Evolutionary conservation across 2,329 filamentous ascomycete species (phyloP), one percentile per base, ranked within the genome.

Genomic region (Fusarium sp.): DNA sequence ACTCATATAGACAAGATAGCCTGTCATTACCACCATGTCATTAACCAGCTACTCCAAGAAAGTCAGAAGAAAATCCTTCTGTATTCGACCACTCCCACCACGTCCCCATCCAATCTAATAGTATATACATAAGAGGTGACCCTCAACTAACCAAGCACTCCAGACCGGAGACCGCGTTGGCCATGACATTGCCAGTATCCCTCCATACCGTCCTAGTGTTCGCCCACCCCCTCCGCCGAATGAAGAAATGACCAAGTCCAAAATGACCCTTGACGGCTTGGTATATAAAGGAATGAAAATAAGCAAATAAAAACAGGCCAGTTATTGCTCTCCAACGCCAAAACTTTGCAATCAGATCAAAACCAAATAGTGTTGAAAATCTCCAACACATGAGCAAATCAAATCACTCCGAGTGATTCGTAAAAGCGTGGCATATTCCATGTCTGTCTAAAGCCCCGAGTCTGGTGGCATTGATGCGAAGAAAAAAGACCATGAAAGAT

Each of bases 281-380:
- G 62, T 70, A 68, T 68, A 38, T 63, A 58, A 60, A 62, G 36
- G 8, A 33, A 68, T 66, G 29, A 58, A 45, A 65, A 16, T 54
- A 67, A 58, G 65, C 42, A 60, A 40, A 66, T 63, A 54, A 74
- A 65, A 71, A 64, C 52, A 62, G 59, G 25, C 66, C 63, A 56
- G 42, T 69, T 65, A 29, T 65, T 66, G 56, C 71, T 74, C 66
- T 73, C 63, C 60, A 74, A 78, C 76, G 73, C 76, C 76, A 64
- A 57, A 42, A 77, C 31, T 69, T 59, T 62, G 66, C 65, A 68
- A 47, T 54, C 52, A 61, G 58, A 69, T 66, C 59, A 66, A 47
- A 69, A 56, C 57, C 63, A 65, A 67, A 20, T 35, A 62, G 47
- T 65, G 45, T 74, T 66, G 62, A 71, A 72, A 66, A 70, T 60